Base-by-base conservation (phyloP, 2,329 filamentous ascomycete genomes). In the Calonectria pseudoreteaudii region DNA sequence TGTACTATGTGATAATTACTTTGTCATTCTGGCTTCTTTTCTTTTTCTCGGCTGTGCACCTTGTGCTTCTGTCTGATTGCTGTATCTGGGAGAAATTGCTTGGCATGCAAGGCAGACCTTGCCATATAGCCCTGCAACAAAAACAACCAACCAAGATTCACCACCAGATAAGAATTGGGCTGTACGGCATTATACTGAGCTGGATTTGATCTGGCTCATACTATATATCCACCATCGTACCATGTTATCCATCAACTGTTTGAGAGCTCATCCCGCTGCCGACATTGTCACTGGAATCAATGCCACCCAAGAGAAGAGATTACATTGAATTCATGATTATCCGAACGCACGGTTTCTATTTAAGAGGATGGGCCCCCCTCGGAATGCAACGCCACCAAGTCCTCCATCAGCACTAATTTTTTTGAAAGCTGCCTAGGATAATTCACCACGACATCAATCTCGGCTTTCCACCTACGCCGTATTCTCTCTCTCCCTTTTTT, bases 1-100 rank as follows among this genome's bases (percentile, higher is more conserved):
- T 64, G 60, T 47, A 44, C 60, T 64, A 47, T 64, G 60, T 64
- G 60, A 38, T 60, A 60, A 60, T 60, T 38, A 60, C 34, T 36
- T 36, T 60, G 56, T 23, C n/a, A 60, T 47, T 47, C 44, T 11
- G 44, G n/a, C 13, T 44, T 44, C n/a, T 44, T 20, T n/a, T 44
- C 16, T 20, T n/a, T 44, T 26, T 52, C 11, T 30, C 26, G 26
- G 3, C 23, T 47, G n/a, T 47, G 20, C 9, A 13, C 18, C 20
- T 23, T 23, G 20, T 47, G 44, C n/a, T 23, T 13, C 20, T 23
- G n/a, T 23, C 23, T 47, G n/a, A 47, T 47, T 47, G 20, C 44
- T 47, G n/a, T 47, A 20, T 47, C 20, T 23, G n/a, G 8, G n/a
- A 23, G 20, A 23, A 23, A 11, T 4, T 47, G 44, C 44, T 23